Base-by-base conservation (phyloP, 2,329 filamentous ascomycete genomes). In the Beauveria sp. region DNA sequence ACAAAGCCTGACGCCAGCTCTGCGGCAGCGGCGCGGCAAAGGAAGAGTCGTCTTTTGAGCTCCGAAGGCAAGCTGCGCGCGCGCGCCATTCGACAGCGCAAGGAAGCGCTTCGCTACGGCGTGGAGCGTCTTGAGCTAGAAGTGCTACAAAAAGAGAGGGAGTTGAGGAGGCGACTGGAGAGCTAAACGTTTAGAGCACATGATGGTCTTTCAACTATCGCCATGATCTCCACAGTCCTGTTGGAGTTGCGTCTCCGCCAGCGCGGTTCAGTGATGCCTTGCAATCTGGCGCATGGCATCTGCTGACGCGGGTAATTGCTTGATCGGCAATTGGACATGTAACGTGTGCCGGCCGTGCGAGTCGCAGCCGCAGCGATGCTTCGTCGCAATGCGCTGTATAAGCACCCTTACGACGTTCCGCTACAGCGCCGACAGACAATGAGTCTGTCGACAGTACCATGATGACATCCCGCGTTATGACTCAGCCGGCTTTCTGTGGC, bases 41-140 rank as follows among this genome's bases (percentile, higher is more conserved):
- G 56, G 57, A 71, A 57, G 55, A 70, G 63, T 61, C 67, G 70
- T 61, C 67, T 69, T 68, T 77, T 91, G 63, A 85, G 84, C 37
- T 75, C 74, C 2, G 78, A 80, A 65, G 79, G 79, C 50, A 79
- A 77, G 67, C 70, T 85, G 54, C 73, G 79, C 22, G 81, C 80
- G 2, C 76, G 79, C 67, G 87, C 89, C 64, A 74, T 94, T 61
- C 79, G 84, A 62, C 90, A 92, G 78, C 88, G 91, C 75, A 93
- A 91, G 74, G 91, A 96, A 73, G 84, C 91, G 55, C 76, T 96
- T 67, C 87, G 90, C 71, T 96, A 96, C 77, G 88, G 90, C 30
- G 90, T 96, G 20, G 91, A 94, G 71, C 82, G 92, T 63, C 74
- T 97, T 65, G 90, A 94, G 77, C 71, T 96, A 68, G 91, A 96